Base-by-base conservation (phyloP, 495 filamentous ascomycete species). In the Physcia stellaris region DNA sequence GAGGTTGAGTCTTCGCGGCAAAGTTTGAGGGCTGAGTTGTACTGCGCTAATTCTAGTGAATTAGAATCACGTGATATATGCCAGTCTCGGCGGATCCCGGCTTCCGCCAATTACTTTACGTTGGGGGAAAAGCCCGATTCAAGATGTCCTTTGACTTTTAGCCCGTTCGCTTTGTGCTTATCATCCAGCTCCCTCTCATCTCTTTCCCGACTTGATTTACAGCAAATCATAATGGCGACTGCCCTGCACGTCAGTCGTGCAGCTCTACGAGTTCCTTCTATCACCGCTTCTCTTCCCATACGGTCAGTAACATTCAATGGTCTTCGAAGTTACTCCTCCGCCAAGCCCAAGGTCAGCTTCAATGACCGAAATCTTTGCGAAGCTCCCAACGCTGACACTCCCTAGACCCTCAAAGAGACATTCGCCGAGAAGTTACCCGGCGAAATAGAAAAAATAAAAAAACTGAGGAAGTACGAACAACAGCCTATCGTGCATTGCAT, bases 381-480 rank as follows among this genome's bases (percentile, higher is more conserved):
- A 47, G 44, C 32, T 48, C 54, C 59, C 45, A 58, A 53, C 52
- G 38, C 42, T 48, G 38, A 36, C 24, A 26, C 46, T 6, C 16
- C 47, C 22, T 54, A 98, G 92, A 86, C 87, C 46, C 68, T 99
- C 57, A 99, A 99, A 71, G 90, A 99, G 54, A 86, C 84, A 59
- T 99, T 99, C 60, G 87, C 88, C 55, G 90, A 87, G 59, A 78
- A 84, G 55, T 73, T 98, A 37, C 90, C 90, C 44, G 82, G 75
- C 56, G 86, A 96, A 73, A 80, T 94, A 62, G 92, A 99, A 66
- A 82, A 96, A 76, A 86, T 99, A 66, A 99, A 96, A 83, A 80
- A 85, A 58, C 74, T 99, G 52, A 69, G 83, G 57, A 94, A 94
- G 85, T 92, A 77, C 57, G 79, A 52, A 32, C 12, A 46, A 30